phyloP scores from a whole-genome alignment of 2,329 filamentous ascomycete species.

The Aspergillus fructus region DNA sequence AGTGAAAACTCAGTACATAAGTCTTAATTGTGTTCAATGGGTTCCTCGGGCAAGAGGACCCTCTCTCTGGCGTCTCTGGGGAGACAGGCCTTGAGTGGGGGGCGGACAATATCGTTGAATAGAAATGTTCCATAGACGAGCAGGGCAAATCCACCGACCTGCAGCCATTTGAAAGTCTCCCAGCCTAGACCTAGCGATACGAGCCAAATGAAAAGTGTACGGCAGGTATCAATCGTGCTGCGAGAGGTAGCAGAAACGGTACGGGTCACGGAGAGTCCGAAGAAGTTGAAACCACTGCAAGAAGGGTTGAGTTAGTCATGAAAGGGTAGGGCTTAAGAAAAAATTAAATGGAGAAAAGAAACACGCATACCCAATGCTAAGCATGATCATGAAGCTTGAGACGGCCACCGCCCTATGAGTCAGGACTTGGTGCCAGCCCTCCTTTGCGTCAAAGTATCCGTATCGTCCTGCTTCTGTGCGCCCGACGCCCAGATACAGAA shows the following conservation, averaged over 20 bases:
- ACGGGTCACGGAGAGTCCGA: conserved; percentile 89
- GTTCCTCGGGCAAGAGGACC: conserved; percentile 72
- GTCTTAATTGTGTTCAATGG: conserved; percentile 65
- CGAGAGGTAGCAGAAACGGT: conserved; percentile 87
- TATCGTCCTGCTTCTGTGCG: conserved; percentile 69
- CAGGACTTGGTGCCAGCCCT: conserved; percentile 80
- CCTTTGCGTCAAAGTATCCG: conserved; percentile 86
- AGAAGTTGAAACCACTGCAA: conserved; percentile 92
- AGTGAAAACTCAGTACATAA: not conserved
- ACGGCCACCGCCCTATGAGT: conserved; percentile 68
- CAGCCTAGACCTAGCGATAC: conserved; percentile 89
- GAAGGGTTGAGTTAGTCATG: not conserved
- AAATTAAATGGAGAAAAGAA: not conserved
- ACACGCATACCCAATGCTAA: conserved; percentile 81
- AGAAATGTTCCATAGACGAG: conserved; percentile 96
- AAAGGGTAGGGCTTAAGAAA: conserved; percentile 1
- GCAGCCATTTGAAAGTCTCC: conserved; percentile 97
- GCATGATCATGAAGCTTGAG: conserved; percentile 88
- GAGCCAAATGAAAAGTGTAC: conserved; percentile 94
- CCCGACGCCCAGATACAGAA: conserved; percentile 76
- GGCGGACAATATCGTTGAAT: conserved; percentile 90
- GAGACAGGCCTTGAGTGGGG: conserved; percentile 70
- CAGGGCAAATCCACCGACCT: conserved; percentile 82
- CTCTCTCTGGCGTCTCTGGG: conserved; percentile 56
- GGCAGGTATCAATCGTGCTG: conserved; percentile 95